A percentile compares a stretch with the other conserved stretches of the same genome.
These are phyloP conservation scores for Elongisporangium senticosum DNA, from an alignment of 352 stramenopile genomes.

Conservation along the genomic window DNA sequence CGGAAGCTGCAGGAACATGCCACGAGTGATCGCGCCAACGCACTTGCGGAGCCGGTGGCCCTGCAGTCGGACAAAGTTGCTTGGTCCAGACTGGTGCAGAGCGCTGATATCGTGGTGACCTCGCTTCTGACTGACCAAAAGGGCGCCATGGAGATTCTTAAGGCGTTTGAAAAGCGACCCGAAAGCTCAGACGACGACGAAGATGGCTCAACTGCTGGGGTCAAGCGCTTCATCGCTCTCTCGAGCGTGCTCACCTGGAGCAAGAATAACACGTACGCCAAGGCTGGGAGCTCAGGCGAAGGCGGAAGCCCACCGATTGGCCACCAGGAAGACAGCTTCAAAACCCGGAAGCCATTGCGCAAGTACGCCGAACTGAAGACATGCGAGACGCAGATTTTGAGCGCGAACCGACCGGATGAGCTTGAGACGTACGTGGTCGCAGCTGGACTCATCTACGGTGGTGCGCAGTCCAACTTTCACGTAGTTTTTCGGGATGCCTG, in stretches of 20 bases:
- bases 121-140: constrained; percentile 51
- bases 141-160: constrained; percentile 52
- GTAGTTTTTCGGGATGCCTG: constrained; percentile 69
- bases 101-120: constrained; percentile 47
- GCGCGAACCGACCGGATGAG: constrained; percentile 46
- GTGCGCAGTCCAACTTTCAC: constrained; percentile 57
- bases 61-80: constrained; percentile 34
- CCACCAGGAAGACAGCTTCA: constrained; percentile 75
- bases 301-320: constrained; percentile 13
- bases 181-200: constrained; percentile 15
- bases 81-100: constrained; percentile 49
- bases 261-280: constrained; percentile 53
- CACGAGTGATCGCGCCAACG: constrained; percentile 37
- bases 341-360: constrained; percentile 60
- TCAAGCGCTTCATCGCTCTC: constrained; percentile 72
- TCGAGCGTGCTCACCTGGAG: constrained; percentile 79
- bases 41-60: constrained; percentile 50
- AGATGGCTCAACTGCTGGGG: constrained; percentile 1
- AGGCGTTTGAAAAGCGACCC: constrained; percentile 48
- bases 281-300: constrained; percentile 22
- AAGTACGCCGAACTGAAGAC: constrained; percentile 78
- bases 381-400: constrained; percentile 79
- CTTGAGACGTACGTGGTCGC: constrained; percentile 74
- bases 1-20: constrained; percentile 52
- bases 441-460: constrained; percentile 72